Evolutionary conservation across 1,139 yeast genomes (phyloP).

Genomic region (Nematodospora anomalae): DNA sequence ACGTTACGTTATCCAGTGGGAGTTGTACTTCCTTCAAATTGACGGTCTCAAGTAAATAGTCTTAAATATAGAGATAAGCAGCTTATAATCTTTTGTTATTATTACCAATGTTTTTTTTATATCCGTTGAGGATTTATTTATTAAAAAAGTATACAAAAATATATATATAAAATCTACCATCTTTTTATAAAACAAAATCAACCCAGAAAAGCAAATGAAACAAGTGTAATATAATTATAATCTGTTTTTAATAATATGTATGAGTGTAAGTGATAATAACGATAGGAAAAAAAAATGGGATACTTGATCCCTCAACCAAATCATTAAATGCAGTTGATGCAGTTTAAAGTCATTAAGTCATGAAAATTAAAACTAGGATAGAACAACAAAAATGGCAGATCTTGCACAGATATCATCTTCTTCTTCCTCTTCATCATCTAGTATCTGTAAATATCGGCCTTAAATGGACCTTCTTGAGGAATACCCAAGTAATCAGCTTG

Average conservation of each 20-base stretch:
- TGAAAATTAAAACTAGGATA: slow-evolving; percentile 15
- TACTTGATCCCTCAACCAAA: slow-evolving; percentile 9
- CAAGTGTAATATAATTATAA: slow-evolving; percentile 5
- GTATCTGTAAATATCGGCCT: slow-evolving; percentile 98
- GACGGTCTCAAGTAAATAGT: slow-evolving; percentile 4
- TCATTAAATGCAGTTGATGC: slow-evolving; percentile 50
- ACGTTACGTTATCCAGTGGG: slow-evolving; percentile 50
- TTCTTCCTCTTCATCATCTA: no score
- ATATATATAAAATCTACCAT: slow-evolving; percentile 16
- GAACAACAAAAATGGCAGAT: slow-evolving; percentile 13
- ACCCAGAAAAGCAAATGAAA: slow-evolving; percentile 9
- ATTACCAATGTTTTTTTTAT: no score
- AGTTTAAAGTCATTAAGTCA: slow-evolving; percentile 26
- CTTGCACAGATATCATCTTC: slow-evolving; percentile 1
- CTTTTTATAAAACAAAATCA: slow-evolving; percentile 7
- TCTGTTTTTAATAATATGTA: slow-evolving; percentile 2
- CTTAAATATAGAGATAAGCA: slow-evolving; percentile 3
- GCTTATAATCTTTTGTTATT: no score
- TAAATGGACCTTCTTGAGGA: slow-evolving; percentile 95
- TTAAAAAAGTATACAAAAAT: slow-evolving; percentile 8
- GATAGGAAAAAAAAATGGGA: slow-evolving; percentile 5
- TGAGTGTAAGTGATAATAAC: no score
- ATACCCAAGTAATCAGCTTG: slow-evolving; percentile 97
- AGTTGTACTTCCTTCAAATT: slow-evolving; percentile 28
- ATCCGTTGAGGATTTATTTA: slow-evolving; percentile 15